Evolutionary conservation across 768 basidiomycete species (phyloP), one percentile per base, ranked within the genome.

Genomic region (Pholiota conissans): DNA sequence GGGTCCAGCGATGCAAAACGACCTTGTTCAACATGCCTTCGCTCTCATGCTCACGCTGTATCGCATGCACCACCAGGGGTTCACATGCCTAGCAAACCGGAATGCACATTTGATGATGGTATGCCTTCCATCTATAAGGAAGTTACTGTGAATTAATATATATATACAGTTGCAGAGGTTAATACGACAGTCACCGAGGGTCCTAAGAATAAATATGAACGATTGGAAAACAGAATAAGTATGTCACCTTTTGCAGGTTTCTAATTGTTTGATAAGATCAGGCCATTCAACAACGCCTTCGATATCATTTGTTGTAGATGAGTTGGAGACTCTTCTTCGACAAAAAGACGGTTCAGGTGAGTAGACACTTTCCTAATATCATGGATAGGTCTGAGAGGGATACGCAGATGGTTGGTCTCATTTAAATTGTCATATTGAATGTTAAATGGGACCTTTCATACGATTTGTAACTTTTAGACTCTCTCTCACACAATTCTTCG

Each of bases 51-150:
- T 1, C 86, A 90, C 72, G 83, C 87, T 8, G 66, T 82, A 52
- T 77, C 81, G 11, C 87, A 87, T 71, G 81, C 86, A 11, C 76
- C 82, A 1, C 78, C 86, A 27, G 86, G 84, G 37, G 74, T 76
- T 1, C 72, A 73, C 46, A 63, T 86, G 45, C 84, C 87, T 0
- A 66, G 79, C 0, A 74, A 73, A 46, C 87, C 86, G 11, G 85
- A 87, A 54, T 91, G 90, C 66, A 90, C 88, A n/a, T 91, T 83
- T 60, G 89, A 90, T 62, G 90, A 91, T 60, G 73, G 87, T 85
- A 65, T 64, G 56, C 22, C 37, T 52, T 29, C 13, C 37, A 3
- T 18, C 10, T 18, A 54, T 20, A 28, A 29, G 4, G 13, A 35
- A 18, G 10, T 34, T 20, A 5, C 27, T 16, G 11, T n/a, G 35